phyloP scores from a whole-genome alignment of 352 stramenopile genomes.

The Blastocystis sp. region DNA sequence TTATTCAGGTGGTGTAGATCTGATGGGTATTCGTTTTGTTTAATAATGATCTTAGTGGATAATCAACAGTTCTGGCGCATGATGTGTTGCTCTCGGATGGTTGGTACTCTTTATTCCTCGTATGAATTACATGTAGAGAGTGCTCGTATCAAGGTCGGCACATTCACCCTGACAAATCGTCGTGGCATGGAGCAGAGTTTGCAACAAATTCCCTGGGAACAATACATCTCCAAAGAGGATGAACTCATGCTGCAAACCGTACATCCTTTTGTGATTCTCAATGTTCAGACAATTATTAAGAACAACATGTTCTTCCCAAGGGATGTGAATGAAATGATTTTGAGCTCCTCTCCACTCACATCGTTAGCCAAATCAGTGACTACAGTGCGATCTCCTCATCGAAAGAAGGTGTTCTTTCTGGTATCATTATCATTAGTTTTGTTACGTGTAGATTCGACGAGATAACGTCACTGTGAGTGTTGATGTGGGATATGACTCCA shows the following conservation, averaged over 20 bases:
- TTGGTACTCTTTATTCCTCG: neutral
- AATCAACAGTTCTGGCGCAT: slow-evolving; percentile 48
- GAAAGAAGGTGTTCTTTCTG: slow-evolving; percentile 46
- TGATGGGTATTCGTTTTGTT: neutral
- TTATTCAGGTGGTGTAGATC: slow-evolving; percentile 42
- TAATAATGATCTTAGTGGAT: slow-evolving; percentile 18
- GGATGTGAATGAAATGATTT: slow-evolving; percentile 41
- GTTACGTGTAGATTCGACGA: slow-evolving; percentile 10
- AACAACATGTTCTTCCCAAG: slow-evolving; percentile 61
- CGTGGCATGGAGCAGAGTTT: slow-evolving; percentile 8
- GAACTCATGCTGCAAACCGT: neutral
- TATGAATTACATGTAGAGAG: slow-evolving; percentile 9
- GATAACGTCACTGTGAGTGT: slow-evolving; percentile 50
- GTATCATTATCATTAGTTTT: neutral
- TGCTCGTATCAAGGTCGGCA: slow-evolving; percentile 1
- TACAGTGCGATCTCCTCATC: neutral
- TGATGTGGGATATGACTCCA: slow-evolving; percentile 21
- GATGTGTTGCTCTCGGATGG: slow-evolving; percentile 37
- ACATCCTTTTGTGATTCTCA: neutral
- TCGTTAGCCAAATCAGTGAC: neutral
- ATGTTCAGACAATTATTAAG: slow-evolving; percentile 22
- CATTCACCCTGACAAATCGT: slow-evolving; percentile 46
- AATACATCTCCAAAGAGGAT: slow-evolving; percentile 43
- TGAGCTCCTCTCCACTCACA: neutral
- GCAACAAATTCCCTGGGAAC: slow-evolving; percentile 33